Conservation (phyloP, 176 grass and related monocot genomes). For the Hsuehochloa calcarea region DNA sequence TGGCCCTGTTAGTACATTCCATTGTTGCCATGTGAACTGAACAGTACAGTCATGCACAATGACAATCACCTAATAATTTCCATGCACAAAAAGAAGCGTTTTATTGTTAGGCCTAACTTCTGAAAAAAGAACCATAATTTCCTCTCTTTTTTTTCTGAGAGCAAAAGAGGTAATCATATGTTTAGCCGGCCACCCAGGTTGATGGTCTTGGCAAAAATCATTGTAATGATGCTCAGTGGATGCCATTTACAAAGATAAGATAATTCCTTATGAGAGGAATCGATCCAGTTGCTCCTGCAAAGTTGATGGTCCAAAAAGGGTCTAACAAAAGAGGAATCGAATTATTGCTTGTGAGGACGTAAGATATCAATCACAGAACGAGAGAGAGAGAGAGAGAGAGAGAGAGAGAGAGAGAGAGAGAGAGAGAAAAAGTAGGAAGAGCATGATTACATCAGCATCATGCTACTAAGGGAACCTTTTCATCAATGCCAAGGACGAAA, state of each 20-base stretch:
- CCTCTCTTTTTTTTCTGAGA: not conserved
- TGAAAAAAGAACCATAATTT: not conserved
- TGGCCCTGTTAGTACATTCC: not conserved
- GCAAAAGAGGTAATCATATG: slow-evolving; percentile 29
- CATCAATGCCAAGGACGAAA: not conserved
- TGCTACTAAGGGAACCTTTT: not conserved
- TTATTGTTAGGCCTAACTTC: slow-evolving; percentile 7
- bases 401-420: not conserved
- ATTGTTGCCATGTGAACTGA: not conserved
- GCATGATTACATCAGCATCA: slow-evolving; percentile 23
- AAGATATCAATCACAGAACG: not conserved
- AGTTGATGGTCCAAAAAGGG: slow-evolving; percentile 1
- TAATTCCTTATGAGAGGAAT: not conserved
- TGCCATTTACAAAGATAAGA: not conserved
- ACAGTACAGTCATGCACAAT: not conserved
- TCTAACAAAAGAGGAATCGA: not conserved
- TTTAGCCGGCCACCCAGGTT: not conserved
- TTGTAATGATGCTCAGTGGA: slow-evolving; percentile 15
- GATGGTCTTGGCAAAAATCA: not conserved
- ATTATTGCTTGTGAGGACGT: not conserved
- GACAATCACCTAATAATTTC: not conserved
- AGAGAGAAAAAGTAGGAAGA: not conserved
- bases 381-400: not conserved
- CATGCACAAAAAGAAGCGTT: not conserved
- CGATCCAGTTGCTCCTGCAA: slow-evolving; percentile 5